Evolutionary conservation across 1,284 basidiomycete species (phyloP).

Genomic region (Cutaneotrichosporon cutaneum): DNA sequence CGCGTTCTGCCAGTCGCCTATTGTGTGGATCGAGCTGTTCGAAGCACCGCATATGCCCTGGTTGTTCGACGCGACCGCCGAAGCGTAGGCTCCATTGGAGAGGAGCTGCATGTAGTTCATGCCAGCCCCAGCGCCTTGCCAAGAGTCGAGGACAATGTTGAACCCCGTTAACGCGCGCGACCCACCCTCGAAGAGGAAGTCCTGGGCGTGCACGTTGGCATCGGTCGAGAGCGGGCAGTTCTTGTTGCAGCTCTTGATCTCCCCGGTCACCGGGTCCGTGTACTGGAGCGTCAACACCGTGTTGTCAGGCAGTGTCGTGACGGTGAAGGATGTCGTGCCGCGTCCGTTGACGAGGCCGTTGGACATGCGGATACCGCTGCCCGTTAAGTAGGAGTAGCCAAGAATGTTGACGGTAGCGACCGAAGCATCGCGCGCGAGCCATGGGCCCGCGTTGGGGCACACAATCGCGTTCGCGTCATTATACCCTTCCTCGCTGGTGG

Average conservation of each 20-base stretch:
- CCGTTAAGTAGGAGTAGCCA: slow-evolving; percentile 62
- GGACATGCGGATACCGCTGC: slow-evolving; percentile 76
- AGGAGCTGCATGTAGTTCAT: slow-evolving; percentile 86
- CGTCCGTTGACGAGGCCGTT: slow-evolving; percentile 81
- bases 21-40: slow-evolving; percentile 53
- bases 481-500: slow-evolving; percentile 65
- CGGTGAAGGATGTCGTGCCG: slow-evolving; percentile 79
- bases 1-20: slow-evolving; percentile 68
- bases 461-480: slow-evolving; percentile 71
- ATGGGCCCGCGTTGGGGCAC: slow-evolving; percentile 73
- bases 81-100: slow-evolving; percentile 64
- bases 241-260: slow-evolving; percentile 68
- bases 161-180: slow-evolving; percentile 60
- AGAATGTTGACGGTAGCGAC: slow-evolving; percentile 71
- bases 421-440: slow-evolving; percentile 75
- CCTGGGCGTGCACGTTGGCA: slow-evolving; percentile 62
- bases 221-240: slow-evolving; percentile 73
- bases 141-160: slow-evolving; percentile 74
- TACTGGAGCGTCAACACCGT: slow-evolving; percentile 71
- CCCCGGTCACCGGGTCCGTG: slow-evolving; percentile 69
- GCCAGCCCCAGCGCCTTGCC: slow-evolving; percentile 74
- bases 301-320: slow-evolving; percentile 86
- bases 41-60: slow-evolving; percentile 38
- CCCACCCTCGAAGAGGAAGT: slow-evolving; percentile 71
- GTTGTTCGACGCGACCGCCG: slow-evolving; percentile 54